A percentile compares a stretch with the other conserved stretches of the same genome.
Evolutionary conservation across 257 asterid genomes (phyloP).

Genomic region (Solanum ossicruentum): DNA sequence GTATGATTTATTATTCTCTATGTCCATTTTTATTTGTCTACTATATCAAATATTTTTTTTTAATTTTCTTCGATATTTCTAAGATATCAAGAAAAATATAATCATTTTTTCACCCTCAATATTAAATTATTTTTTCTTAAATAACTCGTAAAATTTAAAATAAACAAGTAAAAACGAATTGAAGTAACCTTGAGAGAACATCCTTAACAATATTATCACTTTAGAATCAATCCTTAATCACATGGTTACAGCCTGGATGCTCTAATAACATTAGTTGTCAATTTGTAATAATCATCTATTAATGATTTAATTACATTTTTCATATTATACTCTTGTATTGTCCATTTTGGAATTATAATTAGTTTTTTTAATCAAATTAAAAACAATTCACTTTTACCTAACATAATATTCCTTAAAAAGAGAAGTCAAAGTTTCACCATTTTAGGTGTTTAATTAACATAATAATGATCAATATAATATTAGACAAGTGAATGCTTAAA

Average conservation of each 20-base stretch:
- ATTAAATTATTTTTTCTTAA: not conserved
- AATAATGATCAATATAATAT: not conserved
- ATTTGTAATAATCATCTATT: not conserved
- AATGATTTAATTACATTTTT: not conserved
- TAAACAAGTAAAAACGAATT: not conserved
- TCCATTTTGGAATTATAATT: not conserved
- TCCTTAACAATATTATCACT: not conserved
- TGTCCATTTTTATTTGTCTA: too few species aligned
- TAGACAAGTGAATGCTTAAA: not conserved
- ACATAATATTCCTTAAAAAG: not conserved
- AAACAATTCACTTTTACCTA: not conserved
- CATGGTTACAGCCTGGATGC: not conserved
- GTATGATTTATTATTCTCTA: too few species aligned
- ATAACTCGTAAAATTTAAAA: fast-evolving
- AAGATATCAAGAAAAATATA: too few species aligned
- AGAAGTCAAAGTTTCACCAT: not conserved
- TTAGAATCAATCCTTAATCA: not conserved
- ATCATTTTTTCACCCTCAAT: too few species aligned
- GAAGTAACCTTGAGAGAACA: not conserved
- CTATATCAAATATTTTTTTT: too few species aligned
- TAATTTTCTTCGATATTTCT: too few species aligned
- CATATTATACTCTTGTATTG: not conserved
- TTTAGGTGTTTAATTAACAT: not conserved
- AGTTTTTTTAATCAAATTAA: not conserved
- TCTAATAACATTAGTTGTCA: not conserved